Evolutionary conservation across 139 green algal species (phyloP), one percentile per base, ranked within the genome.

Genomic region (Chlamydomonas incerta): DNA sequence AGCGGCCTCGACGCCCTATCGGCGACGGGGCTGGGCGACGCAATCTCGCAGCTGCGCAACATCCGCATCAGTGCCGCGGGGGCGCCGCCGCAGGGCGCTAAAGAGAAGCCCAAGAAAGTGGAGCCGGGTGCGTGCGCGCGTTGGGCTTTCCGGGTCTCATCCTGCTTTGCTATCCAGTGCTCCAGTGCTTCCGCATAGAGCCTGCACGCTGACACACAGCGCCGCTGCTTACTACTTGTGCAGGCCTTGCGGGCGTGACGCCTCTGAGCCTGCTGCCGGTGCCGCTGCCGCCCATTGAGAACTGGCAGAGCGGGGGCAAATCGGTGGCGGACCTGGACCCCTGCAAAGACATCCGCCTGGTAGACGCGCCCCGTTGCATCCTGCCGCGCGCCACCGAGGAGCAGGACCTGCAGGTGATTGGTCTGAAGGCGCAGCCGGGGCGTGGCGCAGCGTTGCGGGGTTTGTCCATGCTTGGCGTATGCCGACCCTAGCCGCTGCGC

Each of bases 251-350:
- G 3, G 77, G 77, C 46, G 14, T 83, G 31, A 62, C 31, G 0
- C 77, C 77, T n/a, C 35, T 73, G 62, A 63, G 65, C 35, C 77
- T 83, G 77, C 77, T 83, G 63, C 63, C 77, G 0, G 77, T 83
- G 37, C 63, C 77, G 77, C 65, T 83, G 63, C 77, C 77, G 15
- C 77, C 77, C 23, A 33, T 83, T 24, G 77, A 83, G 37, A 74
- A 74, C 41, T 83, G 77, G 77, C 60, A 73, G 63, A n/a, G 17
- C 24, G 20, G 17, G 60, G 41, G 58, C 37, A 29, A 24, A 37
- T 37, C 46, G 37, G 62, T 13, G 31, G 3, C 26, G 18, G 60
- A 74, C 3, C 18, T 83, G 62, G 77, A 83, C 41, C 77, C 77
- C 23, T 60, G 46, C 29, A 47, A 52, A 46, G 77, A 65, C 20